phyloP scores from a whole-genome alignment of 495 filamentous ascomycete species.

The Penicillium steckii region DNA sequence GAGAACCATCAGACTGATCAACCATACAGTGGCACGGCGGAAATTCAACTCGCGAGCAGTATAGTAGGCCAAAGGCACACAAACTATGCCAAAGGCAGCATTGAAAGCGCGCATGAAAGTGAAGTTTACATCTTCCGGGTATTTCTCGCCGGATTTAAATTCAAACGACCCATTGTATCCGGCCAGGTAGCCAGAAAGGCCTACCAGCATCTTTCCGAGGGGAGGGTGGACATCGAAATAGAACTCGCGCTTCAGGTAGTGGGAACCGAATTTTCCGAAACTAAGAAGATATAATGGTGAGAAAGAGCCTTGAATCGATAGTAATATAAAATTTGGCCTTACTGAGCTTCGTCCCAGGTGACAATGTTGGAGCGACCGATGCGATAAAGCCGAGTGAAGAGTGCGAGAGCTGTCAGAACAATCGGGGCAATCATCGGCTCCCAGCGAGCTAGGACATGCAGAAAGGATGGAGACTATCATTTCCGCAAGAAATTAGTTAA shows the following conservation, averaged over 20 bases:
- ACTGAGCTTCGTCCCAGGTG: constrained; percentile 99
- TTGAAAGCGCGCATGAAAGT: constrained; percentile 99
- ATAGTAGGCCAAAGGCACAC: constrained; percentile 91
- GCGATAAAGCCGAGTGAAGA: constrained; percentile 94
- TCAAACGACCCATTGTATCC: constrained; percentile 99
- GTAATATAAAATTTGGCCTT: constrained; percentile 30
- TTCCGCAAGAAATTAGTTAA: neutral
- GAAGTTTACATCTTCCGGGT: constrained; percentile 91
- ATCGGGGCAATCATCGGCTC: constrained; percentile 87
- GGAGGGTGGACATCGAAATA: constrained; percentile 99
- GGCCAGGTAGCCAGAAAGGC: constrained; percentile 89
- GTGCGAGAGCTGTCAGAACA: constrained; percentile 80
- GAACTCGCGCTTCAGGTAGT: constrained; percentile 98
- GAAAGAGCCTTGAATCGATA: constrained; percentile 12
- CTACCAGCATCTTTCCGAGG: constrained; percentile 96
- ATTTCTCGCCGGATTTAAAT: constrained; percentile 97
- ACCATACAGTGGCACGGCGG: constrained; percentile 82
- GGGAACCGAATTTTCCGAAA: constrained; percentile 98
- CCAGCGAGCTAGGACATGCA: constrained; percentile 69
- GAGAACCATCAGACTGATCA: constrained; percentile 93
- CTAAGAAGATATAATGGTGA: constrained; percentile 48
- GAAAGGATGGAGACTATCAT: constrained; percentile 39
- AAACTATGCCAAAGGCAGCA: constrained; percentile 87
- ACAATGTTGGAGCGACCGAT: constrained; percentile 95
- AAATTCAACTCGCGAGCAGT: constrained; percentile 90